Base-by-base conservation (phyloP, 495 filamentous ascomycete genomes). In the Penicillium macrosclerotiorum region DNA sequence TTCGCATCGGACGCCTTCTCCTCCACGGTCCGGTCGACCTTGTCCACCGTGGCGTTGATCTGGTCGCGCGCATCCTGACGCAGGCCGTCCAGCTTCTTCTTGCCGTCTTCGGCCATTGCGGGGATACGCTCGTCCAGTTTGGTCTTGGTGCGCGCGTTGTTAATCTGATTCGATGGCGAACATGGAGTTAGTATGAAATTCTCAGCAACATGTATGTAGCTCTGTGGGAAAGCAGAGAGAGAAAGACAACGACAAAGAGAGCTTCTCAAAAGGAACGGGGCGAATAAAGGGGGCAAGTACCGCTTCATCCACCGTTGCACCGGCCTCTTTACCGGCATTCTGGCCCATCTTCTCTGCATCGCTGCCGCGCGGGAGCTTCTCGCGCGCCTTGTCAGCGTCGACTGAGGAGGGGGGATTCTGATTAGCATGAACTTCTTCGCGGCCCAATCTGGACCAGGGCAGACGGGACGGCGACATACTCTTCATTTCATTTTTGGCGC, bases 401-500 rank as follows among this genome's bases (percentile, higher is more conserved):
- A 75, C 77, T 71, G n/a, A 78, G 67, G 26, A 17, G 4, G n/a
- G 18, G 18, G 24, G 18, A 37, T 18, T 24, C 24, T 8, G 11
- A 3, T 16, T 23, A 8, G 9, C 2, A 12, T 8, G 12, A 2
- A 13, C 23, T 13, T 8, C 36, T 16, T 12, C 30, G 8, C 5
- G 17, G n/a, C n/a, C 0, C 4, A 9, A 16, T 29, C 14, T 35
- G 4, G 5, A 19, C 25, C 36, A 19, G 18, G 6, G 23, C 13
- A 24, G 42, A 47, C 9, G 36, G 19, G 18, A 14, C n/a, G 44
- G 16, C 48, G 27, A 69, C 62, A 38, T 67, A 95, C 93, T 76
- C 73, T 95, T 89, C 51, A 86, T 75, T 48, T 90, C 68, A 73
- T 91, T 87, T 76, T 86, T 78, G 8, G 92, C 92, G 20, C 78